Base-by-base conservation (phyloP, 2,329 filamentous ascomycete genomes). In the Daldinia sp. region DNA sequence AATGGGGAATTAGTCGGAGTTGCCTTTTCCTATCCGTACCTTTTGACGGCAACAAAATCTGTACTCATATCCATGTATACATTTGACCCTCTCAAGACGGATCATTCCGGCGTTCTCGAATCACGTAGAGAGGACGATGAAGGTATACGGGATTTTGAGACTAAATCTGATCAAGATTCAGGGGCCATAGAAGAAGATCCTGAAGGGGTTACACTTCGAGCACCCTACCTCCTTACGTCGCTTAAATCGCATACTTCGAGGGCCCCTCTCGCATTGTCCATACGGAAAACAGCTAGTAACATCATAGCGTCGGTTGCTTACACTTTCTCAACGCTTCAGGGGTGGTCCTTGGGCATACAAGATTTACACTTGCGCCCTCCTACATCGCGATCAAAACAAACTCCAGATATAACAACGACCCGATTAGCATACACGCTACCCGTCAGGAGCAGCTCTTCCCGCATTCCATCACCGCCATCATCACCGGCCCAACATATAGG, bases 271-370 rank as follows among this genome's bases (percentile, higher is more conserved):
- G 92, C 93, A 0, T 79, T 97, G n/a, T 94, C 92, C 0, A 85
- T 98, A 34, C 87, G 93, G n/a, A 85, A 82, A 23, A 87, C 87
- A 11, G 75, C 85, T 0, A 79, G 81, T 3, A 85, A 85, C 9
- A 85, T 92, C 15, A 85, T 93, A n/a, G 90, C 92, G 1, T 93
- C 92, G 0, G 91, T 97, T 61, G 94, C 92, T 1, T 97, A 96
- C 75, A 91, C 92, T 0, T 87, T 96, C 67, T 88, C 90, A 13
- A 90, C 91, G 1, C 82, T 89, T 2, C 88, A 87, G 41, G 93
- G 93, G 25, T 97, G 94, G 92, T 93, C 91, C 6, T 85, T 97
- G 13, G 94, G 93, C 1, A 86, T 98, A n/a, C 94, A 98, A 75
- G 94, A 97, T 75, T 80, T 97, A 41, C 88, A 90, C 60, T 83